These are phyloP conservation scores for Suillus brevipes DNA, from an alignment of 768 basidiomycete species.

Conservation along the genomic window DNA sequence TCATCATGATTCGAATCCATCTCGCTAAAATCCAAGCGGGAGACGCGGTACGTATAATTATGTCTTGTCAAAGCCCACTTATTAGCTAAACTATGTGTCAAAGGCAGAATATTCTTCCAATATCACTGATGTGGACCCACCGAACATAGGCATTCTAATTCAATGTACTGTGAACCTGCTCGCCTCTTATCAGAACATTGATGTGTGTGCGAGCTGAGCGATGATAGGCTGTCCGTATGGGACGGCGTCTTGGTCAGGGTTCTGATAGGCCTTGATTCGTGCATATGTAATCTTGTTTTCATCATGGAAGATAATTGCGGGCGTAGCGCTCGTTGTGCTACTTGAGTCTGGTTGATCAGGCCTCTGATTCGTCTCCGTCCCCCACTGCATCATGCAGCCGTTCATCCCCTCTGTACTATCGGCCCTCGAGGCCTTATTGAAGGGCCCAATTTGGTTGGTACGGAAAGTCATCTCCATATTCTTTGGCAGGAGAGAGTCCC, in stretches of 20 bases:
- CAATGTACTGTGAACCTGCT: too few species aligned
- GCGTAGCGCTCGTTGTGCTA: not conserved
- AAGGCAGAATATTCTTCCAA: too few species aligned
- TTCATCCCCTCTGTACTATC: not conserved
- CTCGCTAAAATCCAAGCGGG: constrained; percentile 80
- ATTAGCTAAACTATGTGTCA: not conserved
- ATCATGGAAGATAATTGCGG: not conserved
- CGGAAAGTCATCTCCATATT: not conserved
- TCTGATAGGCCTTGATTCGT: not conserved
- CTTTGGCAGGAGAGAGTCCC: not conserved
- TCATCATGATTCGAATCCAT: constrained; percentile 48
- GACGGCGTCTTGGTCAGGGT: not conserved
- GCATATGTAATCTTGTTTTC: not conserved
- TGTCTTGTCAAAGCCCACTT: not conserved
- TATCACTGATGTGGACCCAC: too few species aligned
- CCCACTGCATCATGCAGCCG: not conserved
- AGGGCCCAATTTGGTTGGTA: not conserved
- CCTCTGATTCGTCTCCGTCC: not conserved
- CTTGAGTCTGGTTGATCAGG: not conserved
- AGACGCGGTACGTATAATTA: constrained; percentile 48
- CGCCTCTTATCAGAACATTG: not conserved
- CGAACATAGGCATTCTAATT: constrained; percentile 12
- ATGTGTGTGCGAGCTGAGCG: constrained; percentile 25
- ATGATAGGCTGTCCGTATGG: not conserved
- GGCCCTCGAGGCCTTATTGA: not conserved